Conservation (phyloP, 2,329 filamentous ascomycete genomes). For the Apiospora hydei region DNA sequence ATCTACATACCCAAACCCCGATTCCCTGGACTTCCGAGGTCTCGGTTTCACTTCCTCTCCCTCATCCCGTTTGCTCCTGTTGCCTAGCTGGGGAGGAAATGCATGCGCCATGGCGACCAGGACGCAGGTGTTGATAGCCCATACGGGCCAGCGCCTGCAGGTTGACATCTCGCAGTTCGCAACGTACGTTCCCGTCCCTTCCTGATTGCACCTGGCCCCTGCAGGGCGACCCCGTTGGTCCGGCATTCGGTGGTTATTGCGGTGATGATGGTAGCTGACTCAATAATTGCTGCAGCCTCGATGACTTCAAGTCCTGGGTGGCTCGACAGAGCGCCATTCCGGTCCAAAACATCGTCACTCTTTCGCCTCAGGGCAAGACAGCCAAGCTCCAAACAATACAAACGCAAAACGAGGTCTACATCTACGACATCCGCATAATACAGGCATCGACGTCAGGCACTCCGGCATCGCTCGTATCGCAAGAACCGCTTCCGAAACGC, state of each 20-base stretch:
- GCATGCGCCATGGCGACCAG: constrained; percentile 70
- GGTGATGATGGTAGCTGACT: constrained; percentile 32
- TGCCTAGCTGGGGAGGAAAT: constrained; percentile 30
- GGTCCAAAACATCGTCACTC: constrained; percentile 80
- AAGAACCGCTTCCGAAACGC: constrained; percentile 59
- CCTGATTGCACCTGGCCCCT: constrained; percentile 19
- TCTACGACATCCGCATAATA: constrained; percentile 85
- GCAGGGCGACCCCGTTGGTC: constrained; percentile 10
- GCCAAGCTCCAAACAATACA: constrained; percentile 82
- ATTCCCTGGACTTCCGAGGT: constrained; percentile 10
- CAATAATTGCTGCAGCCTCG: constrained; percentile 63
- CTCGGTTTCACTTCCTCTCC: neutral
- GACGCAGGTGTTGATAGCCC: constrained; percentile 89
- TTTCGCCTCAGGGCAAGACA: constrained; percentile 85
- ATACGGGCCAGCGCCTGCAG: constrained; percentile 86
- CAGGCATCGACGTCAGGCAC: constrained; percentile 57
- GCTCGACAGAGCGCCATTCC: constrained; percentile 77
- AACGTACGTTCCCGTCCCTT: constrained; percentile 62
- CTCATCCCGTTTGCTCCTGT: constrained; percentile 10
- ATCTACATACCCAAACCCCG: neutral
- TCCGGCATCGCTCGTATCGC: constrained; percentile 53
- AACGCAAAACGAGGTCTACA: constrained; percentile 87
- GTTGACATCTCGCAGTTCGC: constrained; percentile 78
- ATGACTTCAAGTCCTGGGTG: constrained; percentile 86
- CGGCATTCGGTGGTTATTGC: constrained; percentile 33